These are phyloP conservation scores for Zygnema cylindricum DNA, from an alignment of 139 green algal genomes.

Conservation along the genomic window DNA sequence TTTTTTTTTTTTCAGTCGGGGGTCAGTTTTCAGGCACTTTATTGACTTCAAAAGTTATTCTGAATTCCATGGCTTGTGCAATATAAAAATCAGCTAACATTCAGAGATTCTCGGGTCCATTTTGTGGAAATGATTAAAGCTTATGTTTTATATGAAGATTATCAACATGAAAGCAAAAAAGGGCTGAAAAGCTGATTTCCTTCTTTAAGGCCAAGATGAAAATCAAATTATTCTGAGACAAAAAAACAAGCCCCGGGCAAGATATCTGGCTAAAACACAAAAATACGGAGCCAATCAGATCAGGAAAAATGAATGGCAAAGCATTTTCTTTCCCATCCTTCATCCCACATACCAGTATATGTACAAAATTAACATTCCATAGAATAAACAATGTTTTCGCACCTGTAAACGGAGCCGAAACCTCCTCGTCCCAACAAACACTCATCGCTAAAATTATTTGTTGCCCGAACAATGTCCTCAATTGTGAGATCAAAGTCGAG, in stretches of 20 bases:
- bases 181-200: too few relatives aligned
- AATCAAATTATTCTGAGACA: not conserved
- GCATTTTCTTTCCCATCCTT: too few relatives aligned
- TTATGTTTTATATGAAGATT: not conserved
- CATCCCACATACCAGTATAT: too few relatives aligned
- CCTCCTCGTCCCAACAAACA: not conserved
- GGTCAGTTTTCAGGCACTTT: too few relatives aligned
- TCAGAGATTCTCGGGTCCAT: too few relatives aligned
- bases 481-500: conserved; percentile 20
- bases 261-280: not conserved
- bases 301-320: not conserved
- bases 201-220: not conserved
- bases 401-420: conserved; percentile 31
- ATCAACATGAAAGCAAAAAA: too few relatives aligned
- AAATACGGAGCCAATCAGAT: too few relatives aligned
- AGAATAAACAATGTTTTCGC: not conserved
- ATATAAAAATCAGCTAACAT: too few relatives aligned
- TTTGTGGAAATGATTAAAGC: not conserved
- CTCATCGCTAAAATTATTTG: conserved; percentile 24
- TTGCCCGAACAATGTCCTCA: conserved; percentile 10
- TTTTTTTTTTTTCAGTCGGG: not conserved
- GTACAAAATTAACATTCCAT: too few relatives aligned
- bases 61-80: too few relatives aligned
- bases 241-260: not conserved
- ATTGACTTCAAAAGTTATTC: too few relatives aligned